Evolutionary conservation across 352 stramenopile species (phyloP), one percentile per base, ranked within the genome.

Genomic region (Halophytophthora polymorphica): DNA sequence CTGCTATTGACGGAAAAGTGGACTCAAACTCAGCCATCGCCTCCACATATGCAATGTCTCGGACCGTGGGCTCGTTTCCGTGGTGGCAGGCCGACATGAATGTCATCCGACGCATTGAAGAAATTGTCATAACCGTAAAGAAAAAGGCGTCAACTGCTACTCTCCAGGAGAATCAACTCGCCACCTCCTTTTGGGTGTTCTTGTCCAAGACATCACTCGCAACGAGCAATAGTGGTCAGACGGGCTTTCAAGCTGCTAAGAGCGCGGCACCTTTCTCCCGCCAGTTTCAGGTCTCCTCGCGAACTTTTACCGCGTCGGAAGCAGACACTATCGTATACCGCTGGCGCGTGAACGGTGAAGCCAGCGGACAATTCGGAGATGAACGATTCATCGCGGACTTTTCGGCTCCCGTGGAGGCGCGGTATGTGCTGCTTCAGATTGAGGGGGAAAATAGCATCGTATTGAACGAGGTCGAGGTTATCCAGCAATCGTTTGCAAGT

Each of bases 391-490:
- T 70, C 29, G 53, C 61, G 0, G 48, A 82, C 37, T 83, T 64
- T 21, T 39, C 47, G 1, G 50, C 45, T 25, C 69, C 67, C 7
- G 59, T 71, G 23, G 69, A 78, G 57, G 55, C 61, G 2, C 69
- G 49, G 12, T 88, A 75, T 29, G 36, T 86, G 33, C 47, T 79
- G 10, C 52, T 88, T 4, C 77, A 88, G 46, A 53, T 86, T 25
- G 69, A 73, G 53, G 69, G 74, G 4, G 69, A 81, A 11, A 88
- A 86, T 45, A 84, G 61, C 37, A 55, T 88, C 35, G 45, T 64
- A 11, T 21, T 88, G 18, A 88, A 81, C 25, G 77, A 88, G 53
- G 77, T 87, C 5, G 62, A 86, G 31, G 59, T 88, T 33, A 87
- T 80, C 31, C 79, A 90, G 47, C 63, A 77, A 18, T 60, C 79